Evolutionary conservation across 139 green algal genomes (phyloP), one percentile per base, ranked within the genome.

Genomic region (Chlorella sp.): DNA sequence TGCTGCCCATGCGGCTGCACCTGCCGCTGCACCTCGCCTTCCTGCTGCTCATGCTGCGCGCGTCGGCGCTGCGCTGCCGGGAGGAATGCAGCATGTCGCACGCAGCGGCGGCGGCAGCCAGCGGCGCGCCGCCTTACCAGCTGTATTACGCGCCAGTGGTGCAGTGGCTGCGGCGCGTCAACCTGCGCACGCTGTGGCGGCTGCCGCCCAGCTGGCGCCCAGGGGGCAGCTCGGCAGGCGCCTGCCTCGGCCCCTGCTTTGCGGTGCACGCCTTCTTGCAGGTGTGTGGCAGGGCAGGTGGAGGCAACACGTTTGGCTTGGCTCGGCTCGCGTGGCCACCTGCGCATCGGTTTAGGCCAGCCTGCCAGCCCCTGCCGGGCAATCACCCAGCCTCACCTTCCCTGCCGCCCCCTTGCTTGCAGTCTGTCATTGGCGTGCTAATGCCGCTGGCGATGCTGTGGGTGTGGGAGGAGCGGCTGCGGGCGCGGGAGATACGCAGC

Each of bases 391-490:
- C 41, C 34, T 14, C 75, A 38, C 3, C 34, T 7, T 4, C 64
- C n/a, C 73, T n/a, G 13, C 17, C 11, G 46, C 46, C 11, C 24
- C 51, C 51, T 24, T 24, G 4, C 51, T 26, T n/a, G 34, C 76
- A 82, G 76, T 36, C 38, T 16, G 38, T 56, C 14, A 54, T 24
- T 0, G 76, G 76, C 54, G 76, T 82, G 76, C 54, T 82, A 24
- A 13, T 70, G 26, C 54, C 76, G 6, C 14, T 51, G 36, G 20
- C 41, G 36, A 5, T 82, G 54, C 54, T 82, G n/a, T 82, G 76
- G 76, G 6, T 62, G 38, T 48, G 48, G 76, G 76, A 82, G 54
- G 76, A 82, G 54, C 76, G 76, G 36, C 76, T 82, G 76, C n/a
- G 76, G 0, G 34, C 38, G 0, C 36, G 76, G 1, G 36, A 82